Conservation (phyloP, 371 early-diverging fungal species). For the Actinomortierella wolfii region DNA sequence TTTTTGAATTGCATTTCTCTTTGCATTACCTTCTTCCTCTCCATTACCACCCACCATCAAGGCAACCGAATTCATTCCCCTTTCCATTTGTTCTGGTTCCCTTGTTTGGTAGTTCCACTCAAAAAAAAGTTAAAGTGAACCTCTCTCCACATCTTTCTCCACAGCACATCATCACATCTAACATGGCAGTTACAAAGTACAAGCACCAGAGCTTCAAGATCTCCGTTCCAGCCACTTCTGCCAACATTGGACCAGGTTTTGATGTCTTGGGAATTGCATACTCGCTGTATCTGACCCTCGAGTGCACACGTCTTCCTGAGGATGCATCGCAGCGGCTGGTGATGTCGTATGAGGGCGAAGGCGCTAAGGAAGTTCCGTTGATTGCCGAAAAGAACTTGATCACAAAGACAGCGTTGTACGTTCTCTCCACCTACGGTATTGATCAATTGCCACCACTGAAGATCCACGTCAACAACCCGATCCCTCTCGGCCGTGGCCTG, state of each 20-base stretch:
- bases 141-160: no score
- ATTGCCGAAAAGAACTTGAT: slow-evolving; percentile 86
- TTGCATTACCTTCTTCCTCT: no score
- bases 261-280: slow-evolving; percentile 93
- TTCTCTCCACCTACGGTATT: slow-evolving; percentile 73
- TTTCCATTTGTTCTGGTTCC: no score
- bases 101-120: no score
- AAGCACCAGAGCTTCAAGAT: slow-evolving; percentile 56
- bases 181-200: no score
- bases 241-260: slow-evolving; percentile 98
- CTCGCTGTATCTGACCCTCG: slow-evolving; percentile 80
- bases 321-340: slow-evolving; percentile 48
- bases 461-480: slow-evolving; percentile 83
- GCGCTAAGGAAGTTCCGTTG: slow-evolving; percentile 79
- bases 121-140: no score
- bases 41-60: no score
- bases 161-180: no score
- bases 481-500: slow-evolving; percentile 94
- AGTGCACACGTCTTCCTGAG: slow-evolving; percentile 49
- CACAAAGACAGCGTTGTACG: slow-evolving; percentile 85
- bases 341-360: slow-evolving; percentile 82
- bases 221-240: slow-evolving; percentile 89
- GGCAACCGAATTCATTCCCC: no score
- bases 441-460: slow-evolving; percentile 61
- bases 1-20: no score